Evolutionary conservation across 176 grass and related monocot genomes (phyloP), one percentile per base, ranked within the genome.

Genomic region (Stipa capillata): DNA sequence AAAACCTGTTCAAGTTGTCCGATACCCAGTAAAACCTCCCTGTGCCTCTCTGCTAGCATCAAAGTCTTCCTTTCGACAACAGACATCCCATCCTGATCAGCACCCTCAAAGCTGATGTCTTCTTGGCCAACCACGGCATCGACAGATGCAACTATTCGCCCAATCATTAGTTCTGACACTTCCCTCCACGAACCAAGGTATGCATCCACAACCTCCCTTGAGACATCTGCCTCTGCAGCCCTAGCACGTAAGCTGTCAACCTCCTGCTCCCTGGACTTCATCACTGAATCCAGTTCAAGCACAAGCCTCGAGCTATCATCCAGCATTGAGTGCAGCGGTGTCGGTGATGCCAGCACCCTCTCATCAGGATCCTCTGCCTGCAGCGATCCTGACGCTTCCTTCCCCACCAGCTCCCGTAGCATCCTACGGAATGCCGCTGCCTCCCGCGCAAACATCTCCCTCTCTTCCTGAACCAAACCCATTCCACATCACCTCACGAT

Each of bases 381-480:
- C 64, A n/a, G n/a, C n/a, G n/a, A n/a, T n/a, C n/a, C n/a, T n/a
- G 67, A 45, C 34, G 76, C 57, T 25, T 87, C 86, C 16, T 63
- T 54, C 34, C 89, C 67, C 25, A 86, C 69, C 56, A 93, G 82
- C 53, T 87, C 87, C 37, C 77, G 66, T 17, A 98, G 80, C 77
- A 87, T 73, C 82, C 70, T 72, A 69, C 81, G 78, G 47, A 98
- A 85, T 39, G 77, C 78, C 34, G 74, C 80, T 33, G 91, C 48
- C 60, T 94, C 92, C 76, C 78, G 83, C 2, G 80, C 90, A 85
- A 94, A 91, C 43, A 81, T 59, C 24, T 93, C 95, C 74, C 84
- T 93, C 87, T 98, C 96, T 92, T 94, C 92, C 96, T 98, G 78
- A 84, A 92, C 65, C 49, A 85, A 82, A 60, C 69, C 7, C 58